phyloP scores from a whole-genome alignment of 306 rosid genomes.

The Senna tora region DNA sequence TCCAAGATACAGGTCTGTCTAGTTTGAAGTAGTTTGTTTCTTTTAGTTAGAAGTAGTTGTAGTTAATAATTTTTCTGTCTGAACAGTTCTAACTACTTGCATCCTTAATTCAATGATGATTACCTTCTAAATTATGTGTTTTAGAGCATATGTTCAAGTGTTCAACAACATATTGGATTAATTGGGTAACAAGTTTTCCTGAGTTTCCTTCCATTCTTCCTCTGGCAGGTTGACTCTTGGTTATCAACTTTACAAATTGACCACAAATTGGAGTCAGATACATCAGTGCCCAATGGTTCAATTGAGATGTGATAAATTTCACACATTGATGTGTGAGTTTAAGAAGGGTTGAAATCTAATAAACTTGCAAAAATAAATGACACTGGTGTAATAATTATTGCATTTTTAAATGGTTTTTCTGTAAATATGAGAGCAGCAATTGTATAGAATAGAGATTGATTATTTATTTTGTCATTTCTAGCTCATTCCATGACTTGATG shows the following conservation, averaged over 20 bases:
- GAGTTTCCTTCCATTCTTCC: slow-evolving; percentile 7
- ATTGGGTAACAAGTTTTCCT: background rate
- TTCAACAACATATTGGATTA: slow-evolving; percentile 14
- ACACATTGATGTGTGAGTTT: slow-evolving; percentile 33
- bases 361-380: slow-evolving; percentile 31
- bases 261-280: slow-evolving; percentile 57
- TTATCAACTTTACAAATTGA: slow-evolving; percentile 56
- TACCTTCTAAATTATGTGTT: slow-evolving; percentile 29
- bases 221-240: slow-evolving; percentile 80
- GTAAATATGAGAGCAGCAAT: slow-evolving; percentile 35
- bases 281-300: slow-evolving; percentile 39
- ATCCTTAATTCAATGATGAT: slow-evolving; percentile 3
- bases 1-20: slow-evolving; percentile 73
- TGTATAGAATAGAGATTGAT: background rate
- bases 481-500: slow-evolving; percentile 16
- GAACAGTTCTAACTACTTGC: slow-evolving; percentile 5
- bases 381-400: background rate
- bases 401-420: background rate
- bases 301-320: slow-evolving; percentile 31
- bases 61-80: background rate
- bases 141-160: slow-evolving; percentile 16
- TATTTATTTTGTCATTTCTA: slow-evolving; percentile 30
- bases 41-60: background rate
- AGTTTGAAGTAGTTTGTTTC: slow-evolving; percentile 1
- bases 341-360: slow-evolving; percentile 39